A percentile compares a stretch with the other conserved stretches of the same genome.
These are phyloP conservation scores for Fusarium sp. DNA, from an alignment of 2,329 filamentous ascomycete genomes.

Conservation along the genomic window DNA sequence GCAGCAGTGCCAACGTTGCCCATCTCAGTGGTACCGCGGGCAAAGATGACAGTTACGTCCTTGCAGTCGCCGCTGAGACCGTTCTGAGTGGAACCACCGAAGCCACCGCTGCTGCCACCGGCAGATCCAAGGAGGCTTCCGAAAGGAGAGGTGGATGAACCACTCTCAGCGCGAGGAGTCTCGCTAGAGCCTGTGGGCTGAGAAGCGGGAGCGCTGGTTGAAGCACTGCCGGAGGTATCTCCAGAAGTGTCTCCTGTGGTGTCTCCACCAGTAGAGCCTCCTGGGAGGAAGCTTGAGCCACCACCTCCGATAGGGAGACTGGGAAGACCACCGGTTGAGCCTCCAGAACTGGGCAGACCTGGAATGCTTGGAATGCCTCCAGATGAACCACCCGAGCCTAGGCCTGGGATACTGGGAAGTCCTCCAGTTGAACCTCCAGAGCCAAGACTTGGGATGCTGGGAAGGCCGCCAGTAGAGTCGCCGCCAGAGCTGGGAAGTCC, in stretches of 20 bases:
- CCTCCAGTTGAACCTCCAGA: neutral
- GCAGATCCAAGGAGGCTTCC: constrained; percentile 1
- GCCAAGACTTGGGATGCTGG: neutral
- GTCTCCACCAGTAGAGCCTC: neutral
- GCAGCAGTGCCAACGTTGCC: constrained; percentile 61
- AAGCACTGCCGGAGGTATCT: neutral
- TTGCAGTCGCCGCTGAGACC: constrained; percentile 39
- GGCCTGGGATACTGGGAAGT: neutral
- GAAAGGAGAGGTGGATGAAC: neutral
- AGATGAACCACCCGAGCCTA: neutral
- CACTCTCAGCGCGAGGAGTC: neutral
- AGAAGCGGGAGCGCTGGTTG: neutral
- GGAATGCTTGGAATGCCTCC: neutral
- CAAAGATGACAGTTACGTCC: constrained; percentile 62
- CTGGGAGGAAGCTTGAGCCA: neutral
- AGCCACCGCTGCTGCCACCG: neutral
- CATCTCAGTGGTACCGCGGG: constrained; percentile 62
- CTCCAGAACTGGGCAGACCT: neutral
- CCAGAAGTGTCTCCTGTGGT: neutral
- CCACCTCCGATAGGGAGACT: neutral
- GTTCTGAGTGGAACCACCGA: constrained; percentile 36
- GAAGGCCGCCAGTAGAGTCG: neutral
- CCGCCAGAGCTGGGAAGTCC: neutral
- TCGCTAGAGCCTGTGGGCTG: neutral
- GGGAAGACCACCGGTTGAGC: neutral